Base-by-base conservation (phyloP, 2,329 filamentous ascomycete genomes). In the Phialemoniopsis sp. region DNA sequence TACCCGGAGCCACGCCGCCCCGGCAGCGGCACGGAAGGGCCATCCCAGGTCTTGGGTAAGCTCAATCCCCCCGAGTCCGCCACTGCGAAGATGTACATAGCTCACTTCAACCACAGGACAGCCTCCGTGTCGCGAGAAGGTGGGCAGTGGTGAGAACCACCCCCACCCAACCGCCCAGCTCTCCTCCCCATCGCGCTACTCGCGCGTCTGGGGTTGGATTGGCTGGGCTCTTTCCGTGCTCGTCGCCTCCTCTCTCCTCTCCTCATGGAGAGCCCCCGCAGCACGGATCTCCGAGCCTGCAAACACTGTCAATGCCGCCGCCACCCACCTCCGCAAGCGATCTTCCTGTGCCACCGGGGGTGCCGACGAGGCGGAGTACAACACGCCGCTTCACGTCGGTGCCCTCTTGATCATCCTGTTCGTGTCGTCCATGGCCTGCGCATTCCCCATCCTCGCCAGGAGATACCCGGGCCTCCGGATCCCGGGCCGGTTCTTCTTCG, bases 321-420 rank as follows among this genome's bases (percentile, higher is more conserved):
- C 12, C 36, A 34, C 12, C 15, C 39, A 9, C 31, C 35, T 36
- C 19, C 26, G n/a, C 39, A 47, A 46, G 32, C 48, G 48, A 30
- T 38, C 40, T 36, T 41, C 38, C 29, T 61, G 58, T 38, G 50
- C 43, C 21, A 38, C 45, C 19, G 56, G 53, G 21, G 59, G 58
- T 21, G 55, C 56, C 43, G 42, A 51, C 39, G 50, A 54, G 26
- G 50, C 50, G 36, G 53, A 60, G 2, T 82, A 82, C 61, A 76
- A 82, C 53, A 69, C 68, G 13, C 62, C 73, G 10, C 63, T 79
- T 14, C 78, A 82, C 55, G 73, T 78, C 37, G 70, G 72, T 42
- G 79, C 78, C 18, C 58, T 83, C 18, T 56, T 72, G 56, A 67
- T 73, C 54, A 66, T 74, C 43, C 58, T 72, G 43, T 53, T 53